phyloP scores from a whole-genome alignment of 495 filamentous ascomycete species.

The Aspergillus asperescens region DNA sequence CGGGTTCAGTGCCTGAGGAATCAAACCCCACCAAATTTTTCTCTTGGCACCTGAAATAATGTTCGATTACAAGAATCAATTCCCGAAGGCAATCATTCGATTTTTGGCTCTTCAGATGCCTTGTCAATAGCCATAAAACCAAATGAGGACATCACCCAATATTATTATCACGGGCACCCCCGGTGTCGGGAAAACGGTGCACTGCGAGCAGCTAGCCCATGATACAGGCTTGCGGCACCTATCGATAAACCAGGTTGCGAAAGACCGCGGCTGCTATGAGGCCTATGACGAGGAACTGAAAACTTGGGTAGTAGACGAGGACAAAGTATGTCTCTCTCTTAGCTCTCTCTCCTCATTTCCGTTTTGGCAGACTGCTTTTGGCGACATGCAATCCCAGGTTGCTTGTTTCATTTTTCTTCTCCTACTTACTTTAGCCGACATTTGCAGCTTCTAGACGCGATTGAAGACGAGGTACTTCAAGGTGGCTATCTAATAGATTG shows the following conservation, averaged over 20 bases:
- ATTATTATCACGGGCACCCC: constrained; percentile 94
- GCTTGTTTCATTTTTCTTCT: not conserved
- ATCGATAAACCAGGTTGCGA: constrained; percentile 84
- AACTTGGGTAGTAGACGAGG: constrained; percentile 94
- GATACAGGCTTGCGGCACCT: constrained; percentile 73
- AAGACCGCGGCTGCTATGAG: constrained; percentile 75
- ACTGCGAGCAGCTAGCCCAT: constrained; percentile 72
- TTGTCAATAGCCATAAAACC: constrained; percentile 8
- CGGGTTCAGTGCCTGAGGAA: constrained; percentile 11
- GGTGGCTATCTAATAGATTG: constrained; percentile 95
- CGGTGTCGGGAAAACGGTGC: constrained; percentile 89
- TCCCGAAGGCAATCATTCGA: not conserved
- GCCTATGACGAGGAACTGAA: constrained; percentile 77
- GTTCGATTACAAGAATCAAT: not conserved
- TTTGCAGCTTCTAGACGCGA: constrained; percentile 72
- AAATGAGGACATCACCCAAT: constrained; percentile 65
- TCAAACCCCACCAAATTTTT: constrained; percentile 13
- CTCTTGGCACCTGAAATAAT: constrained; percentile 7
- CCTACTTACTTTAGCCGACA: constrained; percentile 12
- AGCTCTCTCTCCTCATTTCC: not conserved
- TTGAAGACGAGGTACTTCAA: constrained; percentile 72
- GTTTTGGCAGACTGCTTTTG: not conserved
- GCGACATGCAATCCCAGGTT: not conserved
- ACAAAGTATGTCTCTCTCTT: constrained; percentile 60
- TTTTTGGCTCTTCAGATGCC: not conserved